A percentile compares a stretch with the other conserved stretches of the same genome.
Conservation (phyloP, 768 basidiomycete genomes). For the Bullera alba region DNA sequence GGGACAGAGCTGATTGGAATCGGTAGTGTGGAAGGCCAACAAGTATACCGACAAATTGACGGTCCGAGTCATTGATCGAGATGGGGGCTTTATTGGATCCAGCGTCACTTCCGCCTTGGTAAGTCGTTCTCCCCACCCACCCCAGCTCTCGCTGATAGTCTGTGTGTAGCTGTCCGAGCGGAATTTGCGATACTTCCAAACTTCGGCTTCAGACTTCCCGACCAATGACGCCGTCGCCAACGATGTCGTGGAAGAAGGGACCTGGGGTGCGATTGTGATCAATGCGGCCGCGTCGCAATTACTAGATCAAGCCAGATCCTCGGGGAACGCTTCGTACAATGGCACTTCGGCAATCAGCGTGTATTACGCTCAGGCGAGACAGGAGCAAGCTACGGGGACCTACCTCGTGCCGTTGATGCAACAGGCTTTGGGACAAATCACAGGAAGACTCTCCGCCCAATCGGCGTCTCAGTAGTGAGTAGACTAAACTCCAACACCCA, state of each 20-base stretch:
- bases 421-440: conserved; percentile 14
- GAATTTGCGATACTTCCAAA: conserved; percentile 36
- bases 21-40: conserved; percentile 37
- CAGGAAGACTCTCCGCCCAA: conserved; percentile 20
- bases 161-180: conserved; percentile 14
- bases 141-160: neutral
- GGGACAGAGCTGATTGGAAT: conserved; percentile 16
- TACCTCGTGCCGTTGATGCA: conserved; percentile 48
- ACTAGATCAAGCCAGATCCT: conserved; percentile 45
- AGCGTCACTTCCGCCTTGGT: conserved; percentile 40
- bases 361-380: conserved; percentile 51
- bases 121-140: conserved; percentile 1
- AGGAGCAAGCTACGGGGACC: conserved; percentile 49
- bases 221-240: conserved; percentile 41
- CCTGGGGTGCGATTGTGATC: conserved; percentile 51
- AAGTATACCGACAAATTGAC: conserved; percentile 45
- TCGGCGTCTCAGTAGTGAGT: conserved; percentile 34
- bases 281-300: conserved; percentile 45
- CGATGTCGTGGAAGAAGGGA: conserved; percentile 47
- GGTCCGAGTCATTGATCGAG: conserved; percentile 50
- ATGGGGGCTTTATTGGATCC: conserved; percentile 45
- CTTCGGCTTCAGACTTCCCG: conserved; percentile 26
- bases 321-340: conserved; percentile 48
- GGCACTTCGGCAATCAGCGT: conserved; percentile 45
- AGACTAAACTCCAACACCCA: neutral